Evolutionary conservation across 2,329 filamentous ascomycete genomes (phyloP), one percentile per base, ranked within the genome.

Genomic region (Penicillium sp.): DNA sequence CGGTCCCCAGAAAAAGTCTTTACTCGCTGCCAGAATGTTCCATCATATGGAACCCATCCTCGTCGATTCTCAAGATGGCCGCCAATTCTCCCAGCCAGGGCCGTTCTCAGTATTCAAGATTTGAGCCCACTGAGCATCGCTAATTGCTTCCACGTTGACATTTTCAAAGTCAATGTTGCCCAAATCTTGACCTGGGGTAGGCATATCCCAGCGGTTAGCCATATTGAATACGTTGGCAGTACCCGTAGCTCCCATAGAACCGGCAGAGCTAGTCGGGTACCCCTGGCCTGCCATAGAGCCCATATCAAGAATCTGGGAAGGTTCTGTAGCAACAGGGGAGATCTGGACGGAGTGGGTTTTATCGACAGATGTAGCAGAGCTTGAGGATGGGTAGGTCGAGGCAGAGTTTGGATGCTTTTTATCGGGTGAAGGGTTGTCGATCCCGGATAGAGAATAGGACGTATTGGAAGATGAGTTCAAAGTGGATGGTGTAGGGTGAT

Each of bases 381-480:
- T 59, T 50, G 69, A 60, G 44, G 55, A 59, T 24, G 58, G 40
- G 24, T 67, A 58, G 6, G 37, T 53, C 1, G 59, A 22, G 22
- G 51, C 57, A 7, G 65, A 58, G 13, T 67, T 71, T 55, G 70
- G 65, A 45, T 69, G 63, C 49, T 71, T 65, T 50, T 68, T 68
- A 22, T 63, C 63, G 33, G 70, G 70, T 2, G 73, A 72, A 19
- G 69, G 63, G 8, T 73, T 67, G 40, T 77, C 74, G 1, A 60
- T 33, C n/a, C 67, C 71, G 3, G 67, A 67, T 13, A 75, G 72
- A 0, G 74, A 73, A 56, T 73, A 73, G 15, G 76, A 76, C 3
- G 70, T 73, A 49, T 76, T 78, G 22, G 76, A 76, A 6, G 74
- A 77, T n/a, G 75, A 73, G 24, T 76, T 76, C 51, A 76, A 58